Conservation (phyloP, 2,329 filamentous ascomycete genomes). For the Trichoderma sp. region DNA sequence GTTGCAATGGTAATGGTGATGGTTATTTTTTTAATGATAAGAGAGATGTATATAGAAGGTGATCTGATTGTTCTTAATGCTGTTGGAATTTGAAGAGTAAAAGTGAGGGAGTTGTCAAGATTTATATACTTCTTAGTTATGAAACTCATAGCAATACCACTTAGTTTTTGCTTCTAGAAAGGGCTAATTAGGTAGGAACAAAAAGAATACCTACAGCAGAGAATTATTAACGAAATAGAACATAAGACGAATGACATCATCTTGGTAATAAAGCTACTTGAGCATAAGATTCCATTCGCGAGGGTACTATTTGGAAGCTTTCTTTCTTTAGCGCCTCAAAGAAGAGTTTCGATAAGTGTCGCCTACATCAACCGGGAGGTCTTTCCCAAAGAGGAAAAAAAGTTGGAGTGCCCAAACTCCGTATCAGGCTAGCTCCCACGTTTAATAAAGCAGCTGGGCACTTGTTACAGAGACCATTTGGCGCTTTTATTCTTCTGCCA, state of each 20-base stretch:
- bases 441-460: neutral
- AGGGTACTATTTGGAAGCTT: neutral
- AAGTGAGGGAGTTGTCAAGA: neutral
- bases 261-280: neutral
- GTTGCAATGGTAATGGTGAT: neutral
- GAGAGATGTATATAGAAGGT: neutral
- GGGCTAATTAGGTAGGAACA: neutral
- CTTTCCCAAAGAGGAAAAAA: neutral
- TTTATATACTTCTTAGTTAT: neutral
- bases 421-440: neutral
- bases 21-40: neutral
- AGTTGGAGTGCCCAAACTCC: neutral
- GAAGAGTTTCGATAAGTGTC: neutral
- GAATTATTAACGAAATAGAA: neutral
- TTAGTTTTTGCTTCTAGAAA: neutral
- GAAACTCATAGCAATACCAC: neutral
- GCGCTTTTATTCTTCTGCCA: neutral
- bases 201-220: no score
- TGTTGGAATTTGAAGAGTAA: neutral
- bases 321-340: neutral
- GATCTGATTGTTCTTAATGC: neutral
- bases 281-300: neutral
- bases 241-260: neutral
- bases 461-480: no score
- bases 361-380: neutral